Percentiles rank a stretch among this genome's conserved stretches.
Evolutionary conservation across 2,329 filamentous ascomycete genomes (phyloP).

Genomic region (Phaeosphaeriaceae sp.): DNA sequence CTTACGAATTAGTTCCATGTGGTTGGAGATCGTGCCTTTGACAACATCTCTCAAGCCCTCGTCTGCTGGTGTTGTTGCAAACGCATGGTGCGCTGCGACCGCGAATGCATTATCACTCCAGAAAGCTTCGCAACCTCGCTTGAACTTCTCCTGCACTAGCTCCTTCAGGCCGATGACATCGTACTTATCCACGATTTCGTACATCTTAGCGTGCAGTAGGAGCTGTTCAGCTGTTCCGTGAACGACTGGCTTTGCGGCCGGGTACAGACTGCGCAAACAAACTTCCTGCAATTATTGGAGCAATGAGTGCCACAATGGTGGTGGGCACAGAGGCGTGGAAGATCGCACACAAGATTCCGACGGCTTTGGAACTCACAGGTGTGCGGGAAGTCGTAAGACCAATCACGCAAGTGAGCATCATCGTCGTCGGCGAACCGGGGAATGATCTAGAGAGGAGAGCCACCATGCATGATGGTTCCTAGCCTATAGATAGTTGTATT

Average conservation of each 20-base stretch:
- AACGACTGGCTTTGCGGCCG: not conserved
- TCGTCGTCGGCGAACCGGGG: not conserved
- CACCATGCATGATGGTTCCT: not conserved
- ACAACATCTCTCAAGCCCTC: conserved; percentile 38
- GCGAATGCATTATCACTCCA: conserved; percentile 31
- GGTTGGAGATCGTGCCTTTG: conserved; percentile 26
- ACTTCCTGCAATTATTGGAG: not conserved
- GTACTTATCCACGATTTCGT: conserved; percentile 17
- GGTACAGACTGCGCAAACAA: not conserved
- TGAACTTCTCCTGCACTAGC: conserved; percentile 11
- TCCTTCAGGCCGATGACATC: conserved; percentile 8
- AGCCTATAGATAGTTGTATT: too few relatives aligned
- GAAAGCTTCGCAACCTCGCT: not conserved
- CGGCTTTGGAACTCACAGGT: not conserved
- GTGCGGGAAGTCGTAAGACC: conserved; percentile 1
- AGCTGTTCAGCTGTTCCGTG: not conserved
- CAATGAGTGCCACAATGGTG: not conserved
- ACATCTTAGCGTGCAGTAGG: conserved; percentile 4
- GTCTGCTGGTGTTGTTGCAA: conserved; percentile 32
- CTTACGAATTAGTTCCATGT: conserved; percentile 14
- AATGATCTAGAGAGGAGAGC: not conserved
- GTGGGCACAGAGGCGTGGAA: not conserved
- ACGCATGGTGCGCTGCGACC: conserved; percentile 30
- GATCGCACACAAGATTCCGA: not conserved
- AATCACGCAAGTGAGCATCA: too few relatives aligned